These are phyloP conservation scores for Eleusine indica DNA, from an alignment of 176 grass and related monocot species.

Conservation along the genomic window DNA sequence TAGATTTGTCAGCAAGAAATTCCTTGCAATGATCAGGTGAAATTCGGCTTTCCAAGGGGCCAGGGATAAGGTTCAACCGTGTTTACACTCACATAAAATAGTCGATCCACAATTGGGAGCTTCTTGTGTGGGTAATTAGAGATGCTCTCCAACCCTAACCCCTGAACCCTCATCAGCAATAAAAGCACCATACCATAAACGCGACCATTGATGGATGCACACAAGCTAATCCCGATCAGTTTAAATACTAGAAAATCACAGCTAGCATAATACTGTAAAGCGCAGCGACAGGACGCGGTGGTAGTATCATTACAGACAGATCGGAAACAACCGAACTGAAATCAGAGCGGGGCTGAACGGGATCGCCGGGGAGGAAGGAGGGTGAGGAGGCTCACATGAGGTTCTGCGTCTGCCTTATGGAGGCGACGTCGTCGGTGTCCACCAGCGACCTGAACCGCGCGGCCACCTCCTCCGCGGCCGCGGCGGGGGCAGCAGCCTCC, in stretches of 20 bases:
- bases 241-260: not conserved
- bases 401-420: slow-evolving; percentile 69
- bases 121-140: not conserved
- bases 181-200: not conserved
- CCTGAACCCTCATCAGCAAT: not conserved
- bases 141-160: not conserved
- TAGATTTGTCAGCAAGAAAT: not conserved
- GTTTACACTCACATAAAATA: not conserved
- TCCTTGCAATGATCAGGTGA: not conserved
- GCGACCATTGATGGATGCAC: not conserved
- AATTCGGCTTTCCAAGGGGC: not conserved
- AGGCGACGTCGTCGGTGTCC: slow-evolving; percentile 50
- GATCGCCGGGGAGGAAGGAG: not conserved
- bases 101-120: not conserved
- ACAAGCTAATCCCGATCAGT: not conserved
- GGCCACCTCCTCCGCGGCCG: slow-evolving; percentile 68
- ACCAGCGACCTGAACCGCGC: slow-evolving; percentile 63
- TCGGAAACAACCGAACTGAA: not conserved
- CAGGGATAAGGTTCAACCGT: not conserved
- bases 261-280: not conserved
- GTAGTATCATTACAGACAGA: not conserved
- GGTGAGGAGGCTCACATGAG: slow-evolving; percentile 54
- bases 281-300: not conserved
- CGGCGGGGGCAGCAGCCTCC: slow-evolving; percentile 43
- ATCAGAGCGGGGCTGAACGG: not conserved